Evolutionary conservation across 257 asterid genomes (phyloP), one percentile per base, ranked within the genome.

Genomic region (Primulina huaijiensis): DNA sequence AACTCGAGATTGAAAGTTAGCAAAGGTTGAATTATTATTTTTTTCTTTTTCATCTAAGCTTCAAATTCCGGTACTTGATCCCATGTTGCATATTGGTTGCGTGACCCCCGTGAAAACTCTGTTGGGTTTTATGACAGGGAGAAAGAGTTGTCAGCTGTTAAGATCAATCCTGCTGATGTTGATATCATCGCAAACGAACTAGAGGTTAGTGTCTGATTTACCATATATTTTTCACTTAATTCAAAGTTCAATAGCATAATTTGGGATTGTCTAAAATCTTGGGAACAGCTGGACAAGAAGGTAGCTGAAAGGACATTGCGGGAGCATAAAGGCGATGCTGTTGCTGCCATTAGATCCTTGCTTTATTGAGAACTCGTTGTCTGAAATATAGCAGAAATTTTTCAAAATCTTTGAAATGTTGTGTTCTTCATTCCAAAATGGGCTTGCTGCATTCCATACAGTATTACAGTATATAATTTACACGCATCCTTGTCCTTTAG

Each of bases 291-390:
- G 64, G 97, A 89, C 88, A 89, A 80, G 89, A 93, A 93, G 77
- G 87, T 89, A 52, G 96, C 97, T 11, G 97, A 93, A 74, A 84
- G 92, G 84, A 89, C 90, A 30, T 64, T 91, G 69, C 92, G 97
- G 5, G 96, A 90, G 81, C 96, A 90, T 81, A 93, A 90, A 79
- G 97, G 96, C 1, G 90, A 93, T 66, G 92, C 96, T 53, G 96
- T 93, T 71, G 95, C 99, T 68, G 96, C 99, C 78, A 80, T 90
- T 63, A 73, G 97, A 74, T 81, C 92, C 72, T 81, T 93, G 85
- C 96, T 92, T 64, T 76, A 85, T 83, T 87, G 63, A 71, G 46
- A 12, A 19, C 20, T 29, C 19, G 38, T 3, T 31, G 23, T 38
- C n/a, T 12, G 40, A 27, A 35, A 7, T 34, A 17, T 2, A 21